Evolutionary conservation across 1,139 yeast genomes (phyloP), one percentile per base, ranked within the genome.

Genomic region (Hyphopichia pseudoburtonii): DNA sequence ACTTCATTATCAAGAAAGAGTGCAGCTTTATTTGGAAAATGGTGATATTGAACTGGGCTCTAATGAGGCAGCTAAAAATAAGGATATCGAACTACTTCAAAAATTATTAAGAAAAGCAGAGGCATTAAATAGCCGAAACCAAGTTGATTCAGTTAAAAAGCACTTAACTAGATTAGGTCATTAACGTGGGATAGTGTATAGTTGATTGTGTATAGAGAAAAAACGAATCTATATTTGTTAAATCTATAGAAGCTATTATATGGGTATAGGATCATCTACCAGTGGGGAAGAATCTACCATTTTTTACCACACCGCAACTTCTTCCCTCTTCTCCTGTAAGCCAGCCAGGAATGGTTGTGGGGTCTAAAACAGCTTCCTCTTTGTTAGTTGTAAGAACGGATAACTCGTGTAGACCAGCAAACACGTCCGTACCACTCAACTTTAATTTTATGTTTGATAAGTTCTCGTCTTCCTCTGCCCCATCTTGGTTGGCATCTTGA

Each of bases 351-450:
- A 86, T 60, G 1, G 52, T 64, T 12, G 66, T 61, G 0, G 86
- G 76, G 48, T 85, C 74, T 2, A 82, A 53, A 0, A 72, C 50
- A 32, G 76, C 78, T 12, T 64, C 50, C 4, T 67, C 49, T 15
- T 50, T 42, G 15, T 57, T 56, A 1, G 48, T 39, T 2, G 62
- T 48, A 12, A 32, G 29, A 1, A 59, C 79, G n/a, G 89, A 78
- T 26, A 87, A 64, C 48, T 85, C 82, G 54, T 86, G 89, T 29
- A 88, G 51, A 0, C 96, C 96, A 2, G 79, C 95, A 70, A 82
- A 86, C 1, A 88, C 76, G 54, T 88, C 95, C n/a, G 66, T 62
- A 0, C 96, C 96, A 3, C 73, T 65, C 5, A 87, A 56, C 41
- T 73, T 70, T 19, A 87, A 42, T 17, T 67, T 71, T 2, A 86